Evolutionary conservation across 129 eudicot genomes (phyloP).

Genomic region (Escallonia herrerae): DNA sequence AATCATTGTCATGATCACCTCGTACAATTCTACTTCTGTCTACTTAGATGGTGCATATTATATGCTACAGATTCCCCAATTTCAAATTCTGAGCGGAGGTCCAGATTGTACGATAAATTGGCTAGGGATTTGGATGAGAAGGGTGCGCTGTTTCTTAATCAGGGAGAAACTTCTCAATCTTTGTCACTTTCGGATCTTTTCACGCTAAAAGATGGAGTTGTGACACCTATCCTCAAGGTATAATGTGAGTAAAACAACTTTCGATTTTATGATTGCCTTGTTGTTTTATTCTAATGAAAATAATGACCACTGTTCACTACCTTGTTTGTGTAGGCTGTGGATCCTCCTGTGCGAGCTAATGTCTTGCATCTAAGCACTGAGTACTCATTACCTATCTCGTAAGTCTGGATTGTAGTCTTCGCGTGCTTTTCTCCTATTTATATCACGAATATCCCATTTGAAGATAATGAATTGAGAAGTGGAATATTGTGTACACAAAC

Average conservation of each 20-base stretch:
- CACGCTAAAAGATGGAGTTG: conserved; percentile 45
- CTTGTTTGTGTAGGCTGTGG: conserved; percentile 57
- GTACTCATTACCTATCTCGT: conserved; percentile 67
- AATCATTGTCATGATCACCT: conserved; percentile 2
- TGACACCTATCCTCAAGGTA: conserved; percentile 71
- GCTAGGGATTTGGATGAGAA: conserved; percentile 73
- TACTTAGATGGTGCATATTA: neutral
- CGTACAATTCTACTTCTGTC: neutral
- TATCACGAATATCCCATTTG: no score
- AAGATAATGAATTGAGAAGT: no score
- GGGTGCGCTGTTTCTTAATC: conserved; percentile 77
- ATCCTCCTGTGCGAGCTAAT: conserved; percentile 96
- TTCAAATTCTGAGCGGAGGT: conserved; percentile 47
- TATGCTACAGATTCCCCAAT: conserved; percentile 31
- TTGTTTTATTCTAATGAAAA: conserved; percentile 1
- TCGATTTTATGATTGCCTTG: neutral
- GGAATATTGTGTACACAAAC: no score
- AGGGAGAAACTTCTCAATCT: conserved; percentile 86
- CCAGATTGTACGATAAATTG: conserved; percentile 63
- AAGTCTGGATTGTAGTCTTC: conserved; percentile 18
- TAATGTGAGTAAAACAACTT: conserved; percentile 7
- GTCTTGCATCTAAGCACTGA: conserved; percentile 60
- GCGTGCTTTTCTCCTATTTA: neutral
- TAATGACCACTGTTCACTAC: conserved; percentile 10
- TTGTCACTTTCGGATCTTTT: conserved; percentile 76